These are phyloP conservation scores for Auricularia sp. DNA, from an alignment of 768 basidiomycete genomes.

Conservation along the genomic window DNA sequence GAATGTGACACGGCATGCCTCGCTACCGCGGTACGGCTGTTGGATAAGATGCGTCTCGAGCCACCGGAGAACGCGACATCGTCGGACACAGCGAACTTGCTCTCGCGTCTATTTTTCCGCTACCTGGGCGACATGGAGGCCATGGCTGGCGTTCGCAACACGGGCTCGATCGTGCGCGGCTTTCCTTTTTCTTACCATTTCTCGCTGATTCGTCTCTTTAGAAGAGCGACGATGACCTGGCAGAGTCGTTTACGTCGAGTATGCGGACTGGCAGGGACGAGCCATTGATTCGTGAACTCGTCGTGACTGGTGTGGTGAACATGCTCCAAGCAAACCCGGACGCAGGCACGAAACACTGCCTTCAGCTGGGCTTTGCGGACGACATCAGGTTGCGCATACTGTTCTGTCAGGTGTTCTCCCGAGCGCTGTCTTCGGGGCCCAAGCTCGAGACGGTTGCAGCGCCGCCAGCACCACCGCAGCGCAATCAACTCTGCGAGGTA, in stretches of 20 bases:
- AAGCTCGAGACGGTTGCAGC: conserved; percentile 59
- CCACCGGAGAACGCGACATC: conserved; percentile 39
- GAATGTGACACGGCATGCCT: conserved; percentile 71
- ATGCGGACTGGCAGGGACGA: conserved; percentile 9
- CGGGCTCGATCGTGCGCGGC: conserved; percentile 28
- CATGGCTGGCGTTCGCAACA: conserved; percentile 30
- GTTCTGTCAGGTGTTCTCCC: conserved; percentile 76
- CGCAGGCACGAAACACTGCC: conserved; percentile 80
- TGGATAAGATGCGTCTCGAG: conserved; percentile 64
- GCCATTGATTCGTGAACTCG: conserved; percentile 51
- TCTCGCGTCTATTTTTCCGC: conserved; percentile 70
- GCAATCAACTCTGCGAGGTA: conserved; percentile 52
- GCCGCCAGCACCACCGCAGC: conserved; percentile 33
- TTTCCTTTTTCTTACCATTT: background rate
- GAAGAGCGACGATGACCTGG: background rate
- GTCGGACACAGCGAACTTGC: conserved; percentile 53
- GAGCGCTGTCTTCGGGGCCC: conserved; percentile 70
- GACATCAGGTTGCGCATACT: conserved; percentile 63
- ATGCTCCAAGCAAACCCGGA: conserved; percentile 78
- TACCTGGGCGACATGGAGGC: conserved; percentile 37
- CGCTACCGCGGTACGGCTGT: conserved; percentile 60
- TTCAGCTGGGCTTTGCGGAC: conserved; percentile 64
- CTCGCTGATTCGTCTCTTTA: background rate
- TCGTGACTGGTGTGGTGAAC: conserved; percentile 72
- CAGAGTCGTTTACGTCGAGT: background rate